A percentile compares a stretch with the other conserved stretches of the same genome.
These are phyloP conservation scores for Phytophthora litchii DNA, from an alignment of 352 stramenopile species.

Conservation along the genomic window DNA sequence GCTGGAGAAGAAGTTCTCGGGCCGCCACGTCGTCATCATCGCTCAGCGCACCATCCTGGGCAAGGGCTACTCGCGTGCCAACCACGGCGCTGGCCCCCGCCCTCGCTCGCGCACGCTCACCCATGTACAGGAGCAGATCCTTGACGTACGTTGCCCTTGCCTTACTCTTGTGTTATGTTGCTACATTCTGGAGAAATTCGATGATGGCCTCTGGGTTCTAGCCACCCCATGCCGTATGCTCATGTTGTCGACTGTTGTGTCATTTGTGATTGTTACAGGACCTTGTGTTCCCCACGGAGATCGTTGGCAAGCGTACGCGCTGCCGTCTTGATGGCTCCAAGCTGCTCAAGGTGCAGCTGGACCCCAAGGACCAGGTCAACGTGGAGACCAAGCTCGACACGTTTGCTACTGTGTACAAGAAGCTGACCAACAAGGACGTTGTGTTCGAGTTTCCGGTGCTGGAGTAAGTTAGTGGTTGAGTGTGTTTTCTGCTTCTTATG, in stretches of 20 bases:
- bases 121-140: conserved; percentile 98
- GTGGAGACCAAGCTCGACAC: conserved; percentile 99
- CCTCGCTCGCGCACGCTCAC: conserved; percentile 98
- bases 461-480: conserved; percentile 74
- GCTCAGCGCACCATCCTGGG: conserved; percentile 99
- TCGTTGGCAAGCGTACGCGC: conserved; percentile 99
- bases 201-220: conserved; percentile 91
- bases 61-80: conserved; percentile 95
- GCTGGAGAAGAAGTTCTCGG: conserved; percentile 99
- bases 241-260: conserved; percentile 41
- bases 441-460: conserved; percentile 97
- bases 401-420: conserved; percentile 99
- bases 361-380: conserved; percentile 99
- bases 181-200: conserved; percentile 48
- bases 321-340: conserved; percentile 98
- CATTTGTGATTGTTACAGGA: conserved; percentile 76
- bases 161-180: conserved; percentile 12
- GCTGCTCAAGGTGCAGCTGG: conserved; percentile 98
- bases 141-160: conserved; percentile 90
- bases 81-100: conserved; percentile 94
- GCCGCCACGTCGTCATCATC: conserved; percentile 98
- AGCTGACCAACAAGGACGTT: conserved; percentile 99
- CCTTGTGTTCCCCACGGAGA: conserved; percentile 99
- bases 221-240: conserved; percentile 90
- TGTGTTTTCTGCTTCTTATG: conserved; percentile 23